A percentile compares a stretch with the other conserved stretches of the same genome.
phyloP scores from a whole-genome alignment of 2,329 filamentous ascomycete genomes.

The Clonostachys sp. region DNA sequence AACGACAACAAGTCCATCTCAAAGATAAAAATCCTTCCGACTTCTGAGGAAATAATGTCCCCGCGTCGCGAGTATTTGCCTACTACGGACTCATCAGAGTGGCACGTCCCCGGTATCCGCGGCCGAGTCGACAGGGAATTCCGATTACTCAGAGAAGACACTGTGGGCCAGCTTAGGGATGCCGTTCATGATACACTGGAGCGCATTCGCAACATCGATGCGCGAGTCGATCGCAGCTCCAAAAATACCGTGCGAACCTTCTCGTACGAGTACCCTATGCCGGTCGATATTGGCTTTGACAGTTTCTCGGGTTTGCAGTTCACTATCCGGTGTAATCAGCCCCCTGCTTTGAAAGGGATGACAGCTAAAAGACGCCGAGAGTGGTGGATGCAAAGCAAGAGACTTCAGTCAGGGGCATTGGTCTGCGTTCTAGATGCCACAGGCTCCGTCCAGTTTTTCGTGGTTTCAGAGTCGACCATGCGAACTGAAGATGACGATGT shows the following conservation, averaged over 20 bases:
- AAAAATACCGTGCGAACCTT: constrained; percentile 13
- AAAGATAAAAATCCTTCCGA: constrained; percentile 44
- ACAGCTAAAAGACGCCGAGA: too few relatives aligned
- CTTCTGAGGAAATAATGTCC: constrained; percentile 37
- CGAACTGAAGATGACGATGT: too few relatives aligned
- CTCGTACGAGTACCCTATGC: constrained; percentile 16
- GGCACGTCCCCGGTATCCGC: constrained; percentile 28
- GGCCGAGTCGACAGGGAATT: constrained; percentile 52
- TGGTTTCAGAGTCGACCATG: too few relatives aligned
- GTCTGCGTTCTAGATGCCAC: too few relatives aligned
- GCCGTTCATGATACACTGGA: constrained; percentile 28
- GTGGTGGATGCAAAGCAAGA: too few relatives aligned
- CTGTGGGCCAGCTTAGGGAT: constrained; percentile 46
- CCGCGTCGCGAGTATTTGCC: constrained; percentile 37
- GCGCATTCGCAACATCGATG: constrained; percentile 17
- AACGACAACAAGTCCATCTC: constrained; percentile 42
- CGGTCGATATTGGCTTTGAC: constrained; percentile 22
- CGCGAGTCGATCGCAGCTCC: constrained; percentile 5
- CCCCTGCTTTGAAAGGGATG: too few relatives aligned
- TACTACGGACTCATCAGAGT: constrained; percentile 24
- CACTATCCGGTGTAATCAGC: constrained; percentile 4
- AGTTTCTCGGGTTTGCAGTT: constrained; percentile 34
- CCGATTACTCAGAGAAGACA: constrained; percentile 50
- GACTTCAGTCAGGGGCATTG: too few relatives aligned
- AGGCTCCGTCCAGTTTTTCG: too few relatives aligned